Base-by-base conservation (phyloP, 495 filamentous ascomycete genomes). In the Neurospora terricola region DNA sequence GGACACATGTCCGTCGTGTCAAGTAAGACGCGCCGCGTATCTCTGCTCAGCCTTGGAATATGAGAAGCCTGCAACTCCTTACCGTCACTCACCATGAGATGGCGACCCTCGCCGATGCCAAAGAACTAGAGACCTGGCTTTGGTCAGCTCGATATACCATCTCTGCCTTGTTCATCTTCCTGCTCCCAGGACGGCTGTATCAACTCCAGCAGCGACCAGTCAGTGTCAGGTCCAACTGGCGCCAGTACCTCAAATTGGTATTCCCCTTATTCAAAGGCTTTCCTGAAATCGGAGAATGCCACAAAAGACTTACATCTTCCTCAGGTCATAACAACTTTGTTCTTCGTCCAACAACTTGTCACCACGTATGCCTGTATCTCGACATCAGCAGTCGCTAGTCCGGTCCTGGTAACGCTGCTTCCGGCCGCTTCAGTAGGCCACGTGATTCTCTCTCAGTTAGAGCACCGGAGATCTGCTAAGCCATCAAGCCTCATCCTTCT, bases 401-500 rank as follows among this genome's bases (percentile, higher is more conserved):
- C 34, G 12, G 45, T 54, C 7, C 34, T 54, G 11, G 14, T 69
- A 16, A 45, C 45, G 18, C 27, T 40, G 18, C 21, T 73, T 16
- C 43, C 71, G 1, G 45, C 39, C 16, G 75, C 75, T 16, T 38
- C 72, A n/a, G 27, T 70, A 14, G 66, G 59, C 62, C 45, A 74
- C 0, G 38, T 69, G 4, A 62, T 38, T 18, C 70, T 76, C 37
- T 74, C 73, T 37, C 45, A 37, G 1, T 12, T 73, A 10, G 76
- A 77, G 69, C 74, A 77, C 40, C 12, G 39, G 2, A 23, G 54
- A 16, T 72, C 39, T 3, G 37, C 23, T 0, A 70, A 36, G 36
- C 77, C 77, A 5, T 77, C 77, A 11, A 71, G 72, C 68, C 70
- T 75, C 7, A 70, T 72, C 14, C 39, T 69, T 5, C 8, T 74